Base-by-base conservation (phyloP, 148 eudicot genomes). In the Camellia granthamiana region DNA sequence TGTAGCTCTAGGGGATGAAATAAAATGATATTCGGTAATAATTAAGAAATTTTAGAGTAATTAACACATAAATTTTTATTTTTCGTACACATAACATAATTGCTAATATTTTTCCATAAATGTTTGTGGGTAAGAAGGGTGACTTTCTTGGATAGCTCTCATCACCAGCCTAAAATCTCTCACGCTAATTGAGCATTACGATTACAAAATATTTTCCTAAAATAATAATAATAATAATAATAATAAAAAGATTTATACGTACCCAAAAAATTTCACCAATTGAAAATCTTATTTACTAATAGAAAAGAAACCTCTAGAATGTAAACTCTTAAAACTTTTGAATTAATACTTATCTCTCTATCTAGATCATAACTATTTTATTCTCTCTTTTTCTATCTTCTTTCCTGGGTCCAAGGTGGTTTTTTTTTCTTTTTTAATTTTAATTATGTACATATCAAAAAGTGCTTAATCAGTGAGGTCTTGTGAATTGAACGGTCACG, bases 101-200 rank as follows among this genome's bases (percentile, higher is more conserved):
- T 30, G 38, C n/a, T 62, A 62, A 62, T 62, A 3, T 16, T 16
- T 21, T 64, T 6, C 41, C 68, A 21, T 64, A 64, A 64, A 5
- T 19, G 13, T 3, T 69, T 14, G 38, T 30, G 47, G 47, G 11
- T 11, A 74, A 43, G 47, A 64, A 44, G 44, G n/a, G n/a, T 76
- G 79, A 47, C 69, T 15, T 63, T 64, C 21, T 51, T 65, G 46
- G n/a, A 77, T 78, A 18, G 51, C 10, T 38, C 49, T 67, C 6
- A 54, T 38, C 47, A 54, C 41, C 47, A 41, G n/a, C 80, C 73
- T 78, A 78, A 55, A 78, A 67, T 67, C 63, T 52, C 51, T 77
- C 14, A 8, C 44, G 15, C 30, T 63, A 77, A 62, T 76, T 76
- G 69, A 44, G 55, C 12, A 46, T 47, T 49, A 51, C 65, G 72